Evolutionary conservation across 2,329 filamentous ascomycete genomes (phyloP).

Genomic region (Stachybotrys echinatus): DNA sequence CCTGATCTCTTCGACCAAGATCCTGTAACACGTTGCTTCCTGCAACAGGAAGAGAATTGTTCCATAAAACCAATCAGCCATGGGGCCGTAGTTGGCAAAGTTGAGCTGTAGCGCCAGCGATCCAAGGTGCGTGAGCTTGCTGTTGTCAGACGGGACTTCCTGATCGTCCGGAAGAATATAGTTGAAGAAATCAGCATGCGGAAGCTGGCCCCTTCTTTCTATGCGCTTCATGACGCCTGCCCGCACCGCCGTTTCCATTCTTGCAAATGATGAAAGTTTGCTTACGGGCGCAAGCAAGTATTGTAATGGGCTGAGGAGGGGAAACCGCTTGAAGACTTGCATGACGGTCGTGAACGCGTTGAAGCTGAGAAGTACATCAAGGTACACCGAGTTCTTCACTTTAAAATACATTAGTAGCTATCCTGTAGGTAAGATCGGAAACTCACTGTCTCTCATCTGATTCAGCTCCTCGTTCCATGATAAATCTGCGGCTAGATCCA

Average conservation of each 20-base stretch:
- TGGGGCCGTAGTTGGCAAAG: neutral
- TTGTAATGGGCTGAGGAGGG: neutral
- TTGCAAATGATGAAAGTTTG: neutral
- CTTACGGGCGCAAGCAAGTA: neutral
- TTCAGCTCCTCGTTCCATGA: neutral
- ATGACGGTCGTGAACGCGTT: neutral
- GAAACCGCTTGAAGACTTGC: neutral
- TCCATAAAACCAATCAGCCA: slow-evolving; percentile 1
- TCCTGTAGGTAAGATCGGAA: neutral
- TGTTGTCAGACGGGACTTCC: neutral
- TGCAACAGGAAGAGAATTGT: neutral
- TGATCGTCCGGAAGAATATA: neutral
- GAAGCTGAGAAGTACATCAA: neutral
- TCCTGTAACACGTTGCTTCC: neutral
- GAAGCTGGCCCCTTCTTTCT: neutral
- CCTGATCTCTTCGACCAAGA: neutral
- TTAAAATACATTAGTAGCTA: neutral
- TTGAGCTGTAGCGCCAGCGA: neutral
- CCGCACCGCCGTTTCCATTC: neutral
- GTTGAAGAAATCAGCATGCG: neutral
- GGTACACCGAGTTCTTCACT: neutral
- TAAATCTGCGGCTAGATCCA: neutral
- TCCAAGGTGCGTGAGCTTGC: neutral
- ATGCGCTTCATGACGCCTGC: neutral
- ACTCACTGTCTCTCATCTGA: neutral